Evolutionary conservation across 208 protist species (phyloP), one percentile per base, ranked within the genome.

Genomic region (Borovskyia barvae): DNA sequence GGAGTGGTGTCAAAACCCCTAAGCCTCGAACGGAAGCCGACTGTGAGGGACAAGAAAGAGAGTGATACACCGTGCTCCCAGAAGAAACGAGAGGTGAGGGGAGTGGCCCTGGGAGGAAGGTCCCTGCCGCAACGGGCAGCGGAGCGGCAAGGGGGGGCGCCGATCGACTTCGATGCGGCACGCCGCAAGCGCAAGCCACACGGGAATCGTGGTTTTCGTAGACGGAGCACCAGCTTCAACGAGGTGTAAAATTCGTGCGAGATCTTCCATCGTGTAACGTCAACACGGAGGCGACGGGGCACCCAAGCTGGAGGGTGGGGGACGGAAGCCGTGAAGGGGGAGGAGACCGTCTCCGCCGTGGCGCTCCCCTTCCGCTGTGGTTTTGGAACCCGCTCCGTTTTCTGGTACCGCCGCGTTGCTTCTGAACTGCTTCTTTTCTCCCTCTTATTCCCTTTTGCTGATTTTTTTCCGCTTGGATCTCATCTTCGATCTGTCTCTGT

Each of bases 181-280:
- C 52, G 49, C 22, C 39, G 30, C 45, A 62, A 42, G 37, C 56
- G 56, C 8, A 47, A 26, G 1, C 48, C 55, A 3, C 46, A 71
- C 17, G 53, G 50, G 17, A 64, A 58, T n/a, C 54, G 49, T 5
- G 15, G n/a, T 40, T 20, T 57, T 32, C 64, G 64, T 8, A 53
- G 64, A 4, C 64, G 64, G 26, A 55, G 47, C 48, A 57, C 49
- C 2, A 55, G 63, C 7, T 63, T 71, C 26, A 41, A 58, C 0
- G 28, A 71, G 25, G 33, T 63, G 8, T 63, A 48, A 30, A 3
- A 0, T 12, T 8, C 8, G 24, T 0, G 22, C 26, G 5, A 17
- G 5, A 20, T 14, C 5, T 8, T 45, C 17, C 5, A 20, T 15
- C 17, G 17, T 15, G 7, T 8, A 25, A 20, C 24, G 40, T 45